A percentile compares a stretch with the other conserved stretches of the same genome.
These are phyloP conservation scores for Coemansia aciculifera DNA, from an alignment of 192 early-diverging fungal genomes.

Conservation along the genomic window DNA sequence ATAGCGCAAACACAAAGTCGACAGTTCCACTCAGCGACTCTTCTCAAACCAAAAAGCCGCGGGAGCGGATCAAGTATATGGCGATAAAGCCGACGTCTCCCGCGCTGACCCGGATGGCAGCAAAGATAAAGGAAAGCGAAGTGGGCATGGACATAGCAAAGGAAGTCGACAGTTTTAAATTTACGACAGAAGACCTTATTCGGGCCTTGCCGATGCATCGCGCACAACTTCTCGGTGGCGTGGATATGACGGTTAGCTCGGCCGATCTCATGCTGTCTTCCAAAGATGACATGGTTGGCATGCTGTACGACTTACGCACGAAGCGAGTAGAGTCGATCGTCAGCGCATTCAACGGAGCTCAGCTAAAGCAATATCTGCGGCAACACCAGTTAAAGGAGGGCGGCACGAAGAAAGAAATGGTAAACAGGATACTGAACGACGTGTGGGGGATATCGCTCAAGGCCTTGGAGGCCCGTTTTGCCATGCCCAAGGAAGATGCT, in stretches of 20 bases:
- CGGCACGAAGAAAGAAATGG: constrained; percentile 30
- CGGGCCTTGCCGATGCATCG: constrained; percentile 22
- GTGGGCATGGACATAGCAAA: constrained; percentile 1
- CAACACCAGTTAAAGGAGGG: not conserved
- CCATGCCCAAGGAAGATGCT: constrained; percentile 1
- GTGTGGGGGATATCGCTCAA: constrained; percentile 38
- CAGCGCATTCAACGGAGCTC: constrained; percentile 16
- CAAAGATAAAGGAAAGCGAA: constrained; percentile 10
- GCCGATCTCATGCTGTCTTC: constrained; percentile 6
- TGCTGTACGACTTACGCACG: constrained; percentile 18
- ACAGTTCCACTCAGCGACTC: not conserved
- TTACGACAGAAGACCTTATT: constrained; percentile 29
- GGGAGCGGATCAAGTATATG: constrained; percentile 10
- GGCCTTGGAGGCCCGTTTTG: constrained; percentile 14
- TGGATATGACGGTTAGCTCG: constrained; percentile 1
- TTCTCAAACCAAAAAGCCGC: not conserved
- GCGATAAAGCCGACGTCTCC: constrained; percentile 24
- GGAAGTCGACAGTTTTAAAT: constrained; percentile 35
- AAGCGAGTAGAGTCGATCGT: constrained; percentile 13
- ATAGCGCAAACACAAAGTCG: not conserved
- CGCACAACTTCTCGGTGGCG: constrained; percentile 4
- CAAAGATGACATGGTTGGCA: constrained; percentile 11
- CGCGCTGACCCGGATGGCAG: constrained; percentile 22
- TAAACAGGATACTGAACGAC: constrained; percentile 29
- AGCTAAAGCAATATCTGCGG: constrained; percentile 35